Conservation (phyloP, 2,329 filamentous ascomycete species). For the Akanthomyces lecanii region DNA sequence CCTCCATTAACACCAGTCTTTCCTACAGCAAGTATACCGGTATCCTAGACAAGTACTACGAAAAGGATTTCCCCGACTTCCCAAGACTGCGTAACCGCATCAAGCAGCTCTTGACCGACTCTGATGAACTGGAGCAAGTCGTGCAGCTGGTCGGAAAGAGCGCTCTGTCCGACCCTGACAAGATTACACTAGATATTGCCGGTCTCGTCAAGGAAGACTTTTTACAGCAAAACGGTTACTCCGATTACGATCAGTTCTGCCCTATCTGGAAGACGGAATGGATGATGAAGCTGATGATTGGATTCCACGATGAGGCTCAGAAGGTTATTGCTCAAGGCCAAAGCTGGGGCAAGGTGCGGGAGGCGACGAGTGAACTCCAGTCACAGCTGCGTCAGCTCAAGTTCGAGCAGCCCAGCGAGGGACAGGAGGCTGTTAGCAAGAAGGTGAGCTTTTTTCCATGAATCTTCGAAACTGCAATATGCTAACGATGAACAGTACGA, state of each 20-base stretch:
- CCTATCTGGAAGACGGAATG: constrained; percentile 99
- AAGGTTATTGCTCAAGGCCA: constrained; percentile 91
- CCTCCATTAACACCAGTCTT: constrained; percentile 89
- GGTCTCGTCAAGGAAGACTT: constrained; percentile 96
- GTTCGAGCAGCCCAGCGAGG: constrained; percentile 88
- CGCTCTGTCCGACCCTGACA: constrained; percentile 91
- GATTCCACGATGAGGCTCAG: constrained; percentile 94
- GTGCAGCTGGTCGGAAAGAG: constrained; percentile 98
- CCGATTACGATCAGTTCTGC: constrained; percentile 98
- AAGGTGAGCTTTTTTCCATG: constrained; percentile 56
- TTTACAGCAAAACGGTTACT: constrained; percentile 98
- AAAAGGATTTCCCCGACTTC: constrained; percentile 91
- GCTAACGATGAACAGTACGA: constrained; percentile 76
- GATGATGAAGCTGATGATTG: constrained; percentile 99
- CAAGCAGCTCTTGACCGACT: constrained; percentile 88
- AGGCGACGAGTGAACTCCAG: constrained; percentile 85
- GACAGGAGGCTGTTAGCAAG: constrained; percentile 74
- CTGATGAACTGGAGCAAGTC: constrained; percentile 96
- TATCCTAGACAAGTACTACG: constrained; percentile 87
- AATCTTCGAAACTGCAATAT: constrained; percentile 32
- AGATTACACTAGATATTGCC: constrained; percentile 94
- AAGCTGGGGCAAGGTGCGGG: constrained; percentile 87
- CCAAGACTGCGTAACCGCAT: constrained; percentile 88
- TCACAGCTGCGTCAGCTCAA: constrained; percentile 84
- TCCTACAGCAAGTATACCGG: constrained; percentile 97